Base-by-base conservation (phyloP, 495 filamentous ascomycete genomes). In the Hypoxylon subgilvum region DNA sequence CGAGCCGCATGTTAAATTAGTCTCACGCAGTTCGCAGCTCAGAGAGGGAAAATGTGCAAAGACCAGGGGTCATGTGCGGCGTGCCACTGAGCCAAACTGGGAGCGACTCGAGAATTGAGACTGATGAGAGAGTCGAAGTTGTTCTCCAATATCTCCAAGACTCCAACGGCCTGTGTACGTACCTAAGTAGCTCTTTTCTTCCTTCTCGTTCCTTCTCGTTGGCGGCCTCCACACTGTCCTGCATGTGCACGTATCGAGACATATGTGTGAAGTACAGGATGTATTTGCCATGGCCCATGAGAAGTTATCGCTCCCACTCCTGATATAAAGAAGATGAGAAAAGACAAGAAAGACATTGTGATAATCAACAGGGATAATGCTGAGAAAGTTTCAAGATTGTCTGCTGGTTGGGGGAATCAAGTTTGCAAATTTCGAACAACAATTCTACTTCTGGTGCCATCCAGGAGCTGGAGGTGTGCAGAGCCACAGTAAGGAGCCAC, bases 171-270 rank as follows among this genome's bases (percentile, higher is more conserved):
- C 32, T 34, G 21, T 19, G 16, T 49, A 32, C 54, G 27, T 30
- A 30, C 27, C 5, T 30, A 30, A 10, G 10, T 30, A 30, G 27
- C 10, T 30, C 9, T n/a, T 35, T 35, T 6, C 5, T n/a, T 13
- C 31, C 5, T 34, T 34, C 9, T 13, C 9, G 7, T 12, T 34
- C 31, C 6, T 57, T 34, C 16, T 5, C 22, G 42, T 63, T 30
- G 59, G 59, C 52, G 59, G 59, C 59, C 59, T 63, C 59, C 52
- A 49, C 52, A 57, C 59, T 52, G 59, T 57, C 12, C 35, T 57
- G 36, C 47, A 45, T 19, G 6, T 38, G 9, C 25, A 27, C 19
- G 30, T 47, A 35, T 47, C 44, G 23, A 35, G 17, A 35, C 35
- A 13, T 38, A 10, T 28, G 4, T 31, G 31, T 35, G 31, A 34